These are phyloP conservation scores for Chimonanthus salicifolius DNA, from an alignment of 164 flowering plant species.

Conservation along the genomic window DNA sequence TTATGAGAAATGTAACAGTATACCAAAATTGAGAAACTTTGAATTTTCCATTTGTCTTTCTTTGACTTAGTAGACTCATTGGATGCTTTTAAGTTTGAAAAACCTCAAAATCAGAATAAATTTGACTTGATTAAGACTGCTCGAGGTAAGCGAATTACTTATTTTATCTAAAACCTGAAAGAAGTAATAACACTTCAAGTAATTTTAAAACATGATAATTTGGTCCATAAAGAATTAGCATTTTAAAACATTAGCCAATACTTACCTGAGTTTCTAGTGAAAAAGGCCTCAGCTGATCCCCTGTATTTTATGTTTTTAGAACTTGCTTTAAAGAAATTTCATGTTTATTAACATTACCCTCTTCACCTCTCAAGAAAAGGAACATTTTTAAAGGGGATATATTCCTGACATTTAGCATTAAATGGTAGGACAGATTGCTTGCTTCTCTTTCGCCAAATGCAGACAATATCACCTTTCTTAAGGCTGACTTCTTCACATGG, in stretches of 20 bases:
- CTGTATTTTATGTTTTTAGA: background rate
- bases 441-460: conserved; percentile 40
- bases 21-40: too few relatives aligned
- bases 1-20: too few relatives aligned
- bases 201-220: background rate
- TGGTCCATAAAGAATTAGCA: background rate
- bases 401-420: background rate
- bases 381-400: background rate
- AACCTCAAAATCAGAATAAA: background rate
- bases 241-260: background rate
- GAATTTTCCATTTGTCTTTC: background rate
- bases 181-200: too few relatives aligned
- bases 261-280: background rate
- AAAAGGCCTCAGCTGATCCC: too few relatives aligned
- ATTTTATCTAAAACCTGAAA: background rate
- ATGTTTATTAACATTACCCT: too few relatives aligned
- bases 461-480: conserved; percentile 39
- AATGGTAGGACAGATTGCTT: conserved; percentile 41
- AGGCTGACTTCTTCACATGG: conserved; percentile 77
- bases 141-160: background rate
- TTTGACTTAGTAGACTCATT: background rate
- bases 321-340: background rate
- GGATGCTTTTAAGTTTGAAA: background rate
- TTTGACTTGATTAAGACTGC: background rate
- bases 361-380: too few relatives aligned